Evolutionary conservation across 495 filamentous ascomycete genomes (phyloP).

Genomic region (Aspergillus saccharolyticus): DNA sequence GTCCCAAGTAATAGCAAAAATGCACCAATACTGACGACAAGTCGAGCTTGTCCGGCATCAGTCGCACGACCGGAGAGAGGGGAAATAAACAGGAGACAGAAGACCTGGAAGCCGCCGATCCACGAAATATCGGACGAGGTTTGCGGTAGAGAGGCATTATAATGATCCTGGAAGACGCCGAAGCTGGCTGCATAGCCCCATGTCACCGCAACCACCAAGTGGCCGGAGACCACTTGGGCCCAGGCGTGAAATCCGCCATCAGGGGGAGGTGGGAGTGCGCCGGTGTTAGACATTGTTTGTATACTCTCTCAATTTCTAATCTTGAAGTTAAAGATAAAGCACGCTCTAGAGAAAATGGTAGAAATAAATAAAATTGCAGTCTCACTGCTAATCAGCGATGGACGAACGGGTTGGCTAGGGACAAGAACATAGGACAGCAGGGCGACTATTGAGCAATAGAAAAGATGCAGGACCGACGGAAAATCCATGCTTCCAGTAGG

Average conservation of each 20-base stretch:
- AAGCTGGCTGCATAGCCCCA: constrained; percentile 33
- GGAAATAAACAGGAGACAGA: constrained; percentile 26
- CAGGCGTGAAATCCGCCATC: constrained; percentile 28
- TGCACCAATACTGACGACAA: constrained; percentile 40
- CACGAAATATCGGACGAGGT: constrained; percentile 58
- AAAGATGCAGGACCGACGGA: no score
- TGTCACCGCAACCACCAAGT: constrained; percentile 27
- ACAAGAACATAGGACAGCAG: no score
- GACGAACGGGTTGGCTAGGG: no score
- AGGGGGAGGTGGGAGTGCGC: constrained; percentile 15
- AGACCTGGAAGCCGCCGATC: constrained; percentile 41
- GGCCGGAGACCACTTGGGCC: constrained; percentile 24
- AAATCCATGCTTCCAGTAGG: no score
- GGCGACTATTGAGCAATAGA: no score
- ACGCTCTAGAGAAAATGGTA: no score
- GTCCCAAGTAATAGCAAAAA: constrained; percentile 51
- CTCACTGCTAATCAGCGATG: no score
- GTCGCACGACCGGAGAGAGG: constrained; percentile 50
- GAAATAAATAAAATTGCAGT: no score
- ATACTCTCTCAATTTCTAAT: no score
- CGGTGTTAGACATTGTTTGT: no score
- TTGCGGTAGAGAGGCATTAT: constrained; percentile 37
- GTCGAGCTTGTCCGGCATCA: constrained; percentile 55
- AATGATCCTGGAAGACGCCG: constrained; percentile 48
- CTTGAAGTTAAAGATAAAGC: no score